These are phyloP conservation scores for Coemansia javaensis DNA, from an alignment of 192 early-diverging fungal genomes.

Conservation along the genomic window DNA sequence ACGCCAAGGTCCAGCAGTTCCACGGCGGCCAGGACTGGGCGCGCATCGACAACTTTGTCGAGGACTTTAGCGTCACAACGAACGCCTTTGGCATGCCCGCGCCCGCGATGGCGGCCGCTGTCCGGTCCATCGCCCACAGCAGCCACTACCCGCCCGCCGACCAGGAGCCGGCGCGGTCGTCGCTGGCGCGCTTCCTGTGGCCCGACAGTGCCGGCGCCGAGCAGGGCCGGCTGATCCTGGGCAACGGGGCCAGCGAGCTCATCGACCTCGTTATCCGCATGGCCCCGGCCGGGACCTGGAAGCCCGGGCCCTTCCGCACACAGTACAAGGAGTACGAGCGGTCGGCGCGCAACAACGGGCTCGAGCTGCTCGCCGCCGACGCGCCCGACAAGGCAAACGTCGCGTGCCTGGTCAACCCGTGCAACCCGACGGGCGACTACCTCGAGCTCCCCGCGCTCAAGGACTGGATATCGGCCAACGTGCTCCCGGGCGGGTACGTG, in stretches of 20 bases:
- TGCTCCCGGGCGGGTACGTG: constrained; percentile 70
- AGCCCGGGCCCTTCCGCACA: constrained; percentile 75
- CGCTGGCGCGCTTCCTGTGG: constrained; percentile 76
- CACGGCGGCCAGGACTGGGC: constrained; percentile 85
- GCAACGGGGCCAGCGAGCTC: constrained; percentile 87
- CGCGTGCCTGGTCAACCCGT: constrained; percentile 85
- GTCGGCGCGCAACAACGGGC: constrained; percentile 71
- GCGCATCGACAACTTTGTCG: constrained; percentile 80
- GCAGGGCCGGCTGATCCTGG: constrained; percentile 66
- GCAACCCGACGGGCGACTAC: constrained; percentile 89
- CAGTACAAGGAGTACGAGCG: constrained; percentile 92
- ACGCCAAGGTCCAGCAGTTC: constrained; percentile 82
- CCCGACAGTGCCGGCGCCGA: constrained; percentile 55
- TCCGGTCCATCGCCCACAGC: constrained; percentile 59
- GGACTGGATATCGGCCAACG: constrained; percentile 70
- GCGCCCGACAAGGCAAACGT: constrained; percentile 61
- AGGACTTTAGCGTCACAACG: constrained; percentile 90
- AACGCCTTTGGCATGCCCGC: constrained; percentile 80
- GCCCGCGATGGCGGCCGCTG: constrained; percentile 66
- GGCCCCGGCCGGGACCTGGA: constrained; percentile 74
- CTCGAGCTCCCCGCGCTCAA: constrained; percentile 68
- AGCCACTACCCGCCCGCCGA: constrained; percentile 90
- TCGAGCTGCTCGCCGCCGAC: constrained; percentile 58
- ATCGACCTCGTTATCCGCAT: constrained; percentile 83
- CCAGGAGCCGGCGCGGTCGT: constrained; percentile 85